Evolutionary conservation across 345 rosid genomes (phyloP), one percentile per base, ranked within the genome.

Genomic region (Gossypium arboreum): DNA sequence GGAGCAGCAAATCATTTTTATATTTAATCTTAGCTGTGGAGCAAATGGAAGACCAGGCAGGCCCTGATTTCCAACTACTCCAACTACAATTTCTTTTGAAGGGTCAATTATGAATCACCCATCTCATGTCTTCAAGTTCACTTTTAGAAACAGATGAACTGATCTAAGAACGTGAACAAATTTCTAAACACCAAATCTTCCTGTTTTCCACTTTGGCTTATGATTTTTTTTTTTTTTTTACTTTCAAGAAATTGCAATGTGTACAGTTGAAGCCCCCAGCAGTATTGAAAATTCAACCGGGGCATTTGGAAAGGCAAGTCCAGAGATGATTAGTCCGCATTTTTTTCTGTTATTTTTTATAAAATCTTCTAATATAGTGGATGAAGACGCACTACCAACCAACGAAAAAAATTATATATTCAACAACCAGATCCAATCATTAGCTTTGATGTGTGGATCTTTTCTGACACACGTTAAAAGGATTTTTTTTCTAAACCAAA

Each of bases 11-110:
- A 17, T 39, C 3, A 6, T 54, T 39, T 39, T 39, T 39, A 64
- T 45, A 20, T 20, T 12, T 20, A 22, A 20, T 47, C 34, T 45
- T 67, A 67, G 71, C 71, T 67, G 71, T 67, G 41, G 18, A 67
- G 71, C 71, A 67, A 67, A 47, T 1, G 34, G 18, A 4, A 47
- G n/a, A 16, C 12, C 34, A 29, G 71, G 56, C 56, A 52, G 71
- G 18, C 56, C 71, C 56, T 67, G 39, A 22, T 45, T 12, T 67
- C 20, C 39, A 67, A 67, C 71, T 12, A 67, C 71, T 67, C 71
- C 56, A 47, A 12, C 58, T 12, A 20, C 2, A 12, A 39, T 7
- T 64, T 41, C 48, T 64, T 64, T 64, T 64, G 18, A 10, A 41
- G 22, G 48, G 48, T 9, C 68, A 64, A 7, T 41, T 17, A 52